phyloP scores from a whole-genome alignment of 2,329 filamentous ascomycete species.

The Colletotrichum chrysophilum region DNA sequence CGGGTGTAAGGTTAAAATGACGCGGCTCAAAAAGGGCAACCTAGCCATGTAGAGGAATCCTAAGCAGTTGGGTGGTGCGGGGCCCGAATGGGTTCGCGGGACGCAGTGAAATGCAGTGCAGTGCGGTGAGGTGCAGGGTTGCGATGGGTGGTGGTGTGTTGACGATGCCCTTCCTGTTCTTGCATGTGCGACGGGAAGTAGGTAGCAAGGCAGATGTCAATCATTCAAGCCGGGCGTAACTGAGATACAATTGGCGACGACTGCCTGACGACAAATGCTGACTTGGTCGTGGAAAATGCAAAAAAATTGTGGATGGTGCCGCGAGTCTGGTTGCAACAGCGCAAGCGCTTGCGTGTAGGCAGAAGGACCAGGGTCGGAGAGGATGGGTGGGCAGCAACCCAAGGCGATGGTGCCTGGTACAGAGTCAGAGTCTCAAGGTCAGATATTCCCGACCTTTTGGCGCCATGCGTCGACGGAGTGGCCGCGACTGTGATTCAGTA shows the following conservation, averaged over 20 bases:
- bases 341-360: slow-evolving; percentile 6
- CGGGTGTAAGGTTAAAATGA: neutral
- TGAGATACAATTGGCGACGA: neutral
- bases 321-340: neutral
- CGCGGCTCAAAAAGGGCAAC: slow-evolving; percentile 10
- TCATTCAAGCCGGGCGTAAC: neutral
- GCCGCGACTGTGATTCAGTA: neutral
- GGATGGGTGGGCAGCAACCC: neutral
- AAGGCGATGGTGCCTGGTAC: neutral
- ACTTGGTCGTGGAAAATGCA: neutral
- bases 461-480: neutral
- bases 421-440: neutral
- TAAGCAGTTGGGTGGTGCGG: neutral
- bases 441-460: neutral
- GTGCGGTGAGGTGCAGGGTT: neutral
- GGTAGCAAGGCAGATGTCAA: neutral
- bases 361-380: neutral
- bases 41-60: neutral
- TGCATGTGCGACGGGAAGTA: neutral
- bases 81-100: neutral
- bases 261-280: slow-evolving; percentile 6
- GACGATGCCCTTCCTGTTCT: neutral
- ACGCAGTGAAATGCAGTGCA: neutral
- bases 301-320: neutral
- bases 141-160: neutral